Base-by-base conservation (phyloP, 2,329 filamentous ascomycete species). In the Fusarium citri region DNA sequence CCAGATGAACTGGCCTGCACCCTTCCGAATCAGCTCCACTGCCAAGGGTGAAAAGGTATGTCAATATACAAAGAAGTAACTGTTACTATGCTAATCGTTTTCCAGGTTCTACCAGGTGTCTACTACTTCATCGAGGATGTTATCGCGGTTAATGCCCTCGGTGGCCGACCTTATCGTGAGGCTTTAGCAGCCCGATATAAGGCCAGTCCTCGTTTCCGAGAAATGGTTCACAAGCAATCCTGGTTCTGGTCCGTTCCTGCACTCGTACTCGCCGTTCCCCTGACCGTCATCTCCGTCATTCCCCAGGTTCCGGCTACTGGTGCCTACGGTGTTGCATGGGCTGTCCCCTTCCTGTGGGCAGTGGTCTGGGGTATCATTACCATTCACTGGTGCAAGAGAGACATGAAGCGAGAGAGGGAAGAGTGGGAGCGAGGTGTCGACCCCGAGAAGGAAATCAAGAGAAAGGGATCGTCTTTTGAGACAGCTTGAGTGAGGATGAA, bases 101-200 rank as follows among this genome's bases (percentile, higher is more conserved):
- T 1, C 2, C n/a, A 81, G 76, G 86, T 91, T 60, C 83, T 86
- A 5, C 90, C 90, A 1, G 85, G 87, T 4, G 83, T 87, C 3
- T 89, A 90, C 71, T 90, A 89, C 51, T 83, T 92, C 30, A 86
- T 91, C 26, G 90, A 92, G 77, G 90, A 92, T 72, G 84, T 91
- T 25, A 85, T 91, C 16, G 89, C 88, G 7, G 90, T 92, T 42
- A 90, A 92, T 73, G 89, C 88, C 22, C 85, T 84, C 6, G 89
- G 87, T 12, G 80, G 80, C n/a, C 77, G 79, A 37, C 80, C 80
- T 0, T 83, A 79, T 46, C 78, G 82, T 45, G 80, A 83, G 56
- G 81, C 81, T 12, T 72, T 82, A 26, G 78, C 81, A 23, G 82
- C 81, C 11, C 76, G 82, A 23, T 83, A 83, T 65, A 76, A 78